These are phyloP conservation scores for Hansenula sp. DNA, from an alignment of 1,139 yeast genomes.

Conservation along the genomic window DNA sequence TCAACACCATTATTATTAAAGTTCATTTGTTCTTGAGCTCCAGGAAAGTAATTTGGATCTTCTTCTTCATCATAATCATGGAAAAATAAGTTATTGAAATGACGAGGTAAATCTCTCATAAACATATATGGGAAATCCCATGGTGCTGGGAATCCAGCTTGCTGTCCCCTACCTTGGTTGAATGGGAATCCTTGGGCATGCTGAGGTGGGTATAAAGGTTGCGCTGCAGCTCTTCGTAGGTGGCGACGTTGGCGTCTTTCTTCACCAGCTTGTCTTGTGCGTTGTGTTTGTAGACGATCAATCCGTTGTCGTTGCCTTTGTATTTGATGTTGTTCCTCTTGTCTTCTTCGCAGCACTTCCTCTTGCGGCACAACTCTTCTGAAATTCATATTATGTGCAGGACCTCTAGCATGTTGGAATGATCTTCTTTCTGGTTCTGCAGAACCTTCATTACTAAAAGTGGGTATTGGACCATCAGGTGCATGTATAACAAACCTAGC, in stretches of 20 bases:
- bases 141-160: background rate
- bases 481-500: background rate
- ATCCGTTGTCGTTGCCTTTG: background rate
- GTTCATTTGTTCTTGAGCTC: slow-evolving; percentile 3
- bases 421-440: slow-evolving; percentile 1
- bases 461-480: background rate
- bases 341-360: background rate
- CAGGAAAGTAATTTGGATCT: slow-evolving; percentile 10
- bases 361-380: background rate
- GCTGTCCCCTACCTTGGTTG: no score
- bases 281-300: background rate
- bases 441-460: background rate
- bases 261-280: no score
- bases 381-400: background rate
- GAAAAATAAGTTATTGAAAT: slow-evolving; percentile 4
- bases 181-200: background rate
- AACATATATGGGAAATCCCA: background rate
- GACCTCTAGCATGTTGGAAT: slow-evolving; percentile 1
- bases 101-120: background rate
- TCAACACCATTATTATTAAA: slow-evolving; percentile 30
- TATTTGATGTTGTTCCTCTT: background rate
- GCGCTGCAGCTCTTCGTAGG: no score
- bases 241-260: no score
- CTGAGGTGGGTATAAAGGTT: no score
- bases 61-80: slow-evolving; percentile 13